A percentile compares a stretch with the other conserved stretches of the same genome.
phyloP scores from a whole-genome alignment of 352 stramenopile genomes.

The Phytophthora tentaculata region DNA sequence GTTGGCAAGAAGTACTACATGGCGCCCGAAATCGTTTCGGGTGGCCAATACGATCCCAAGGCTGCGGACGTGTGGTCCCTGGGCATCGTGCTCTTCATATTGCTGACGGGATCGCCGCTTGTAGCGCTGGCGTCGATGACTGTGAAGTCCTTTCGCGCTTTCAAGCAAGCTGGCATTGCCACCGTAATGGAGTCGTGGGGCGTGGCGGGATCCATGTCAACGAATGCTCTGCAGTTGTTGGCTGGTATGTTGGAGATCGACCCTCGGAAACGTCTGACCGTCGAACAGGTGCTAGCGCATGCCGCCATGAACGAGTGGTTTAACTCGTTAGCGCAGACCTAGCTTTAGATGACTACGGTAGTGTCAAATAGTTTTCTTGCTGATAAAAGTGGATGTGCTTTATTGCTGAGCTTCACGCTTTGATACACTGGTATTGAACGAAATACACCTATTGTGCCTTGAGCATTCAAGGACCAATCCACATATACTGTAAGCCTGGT shows the following conservation, averaged over 20 bases:
- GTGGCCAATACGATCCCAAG: slow-evolving; percentile 43
- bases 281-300: slow-evolving; percentile 27
- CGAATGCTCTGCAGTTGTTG: slow-evolving; percentile 26
- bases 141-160: slow-evolving; percentile 38
- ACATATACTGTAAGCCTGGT: no score
- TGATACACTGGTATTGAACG: no score
- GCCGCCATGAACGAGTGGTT: slow-evolving; percentile 23
- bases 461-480: no score
- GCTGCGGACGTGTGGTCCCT: slow-evolving; percentile 27
- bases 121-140: slow-evolving; percentile 35
- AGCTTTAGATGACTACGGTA: no score
- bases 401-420: no score
- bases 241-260: slow-evolving; percentile 37
- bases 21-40: slow-evolving; percentile 50
- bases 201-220: slow-evolving; percentile 23
- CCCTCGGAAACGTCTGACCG: slow-evolving; percentile 33
- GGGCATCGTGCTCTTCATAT: slow-evolving; percentile 20
- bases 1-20: slow-evolving; percentile 67
- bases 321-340: slow-evolving; percentile 5
- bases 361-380: no score
- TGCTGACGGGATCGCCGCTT: slow-evolving; percentile 42
- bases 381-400: no score
- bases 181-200: slow-evolving; percentile 43
- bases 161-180: slow-evolving; percentile 33
- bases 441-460: no score